Evolutionary conservation across 768 basidiomycete species (phyloP).

Genomic region (Trametes maxima): DNA sequence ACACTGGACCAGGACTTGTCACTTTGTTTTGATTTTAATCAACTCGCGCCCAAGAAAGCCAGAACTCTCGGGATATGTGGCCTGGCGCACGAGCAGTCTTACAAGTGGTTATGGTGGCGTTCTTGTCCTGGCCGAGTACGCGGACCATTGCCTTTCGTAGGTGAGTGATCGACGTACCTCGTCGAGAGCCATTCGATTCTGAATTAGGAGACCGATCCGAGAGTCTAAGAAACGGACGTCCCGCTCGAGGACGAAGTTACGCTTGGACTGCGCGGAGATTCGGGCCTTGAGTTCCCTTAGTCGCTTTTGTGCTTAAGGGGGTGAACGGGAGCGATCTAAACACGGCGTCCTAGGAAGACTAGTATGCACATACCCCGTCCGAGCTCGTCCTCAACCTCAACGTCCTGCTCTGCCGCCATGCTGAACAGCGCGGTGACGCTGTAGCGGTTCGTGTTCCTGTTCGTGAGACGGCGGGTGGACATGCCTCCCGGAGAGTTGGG

Average conservation of each 20-base stretch:
- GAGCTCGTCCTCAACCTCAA: conserved; percentile 96
- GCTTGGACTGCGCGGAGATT: conserved; percentile 98
- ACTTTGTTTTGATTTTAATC: no score
- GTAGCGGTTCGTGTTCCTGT: conserved; percentile 95
- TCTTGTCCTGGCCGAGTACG: background rate
- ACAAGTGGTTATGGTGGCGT: no score
- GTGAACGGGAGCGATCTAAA: conserved; percentile 5
- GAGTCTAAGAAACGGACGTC: conserved; percentile 98
- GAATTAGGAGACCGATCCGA: conserved; percentile 94
- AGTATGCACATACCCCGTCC: conserved; percentile 70
- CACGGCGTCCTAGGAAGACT: background rate
- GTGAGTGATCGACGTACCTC: conserved; percentile 52
- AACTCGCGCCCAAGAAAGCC: no score
- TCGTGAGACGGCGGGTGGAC: conserved; percentile 77
- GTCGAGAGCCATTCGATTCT: conserved; percentile 96
- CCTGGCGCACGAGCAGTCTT: no score
- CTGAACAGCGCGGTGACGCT: conserved; percentile 95
- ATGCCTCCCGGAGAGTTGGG: conserved; percentile 59
- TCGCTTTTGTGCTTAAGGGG: conserved; percentile 84
- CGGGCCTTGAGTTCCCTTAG: conserved; percentile 93
- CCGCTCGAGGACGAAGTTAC: conserved; percentile 98
- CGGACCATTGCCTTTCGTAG: background rate
- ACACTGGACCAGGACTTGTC: no score
- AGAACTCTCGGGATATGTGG: no score
- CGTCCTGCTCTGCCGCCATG: conserved; percentile 98